Conservation (phyloP, 1,284 basidiomycete genomes). For the Paramarasmius palmivorus region DNA sequence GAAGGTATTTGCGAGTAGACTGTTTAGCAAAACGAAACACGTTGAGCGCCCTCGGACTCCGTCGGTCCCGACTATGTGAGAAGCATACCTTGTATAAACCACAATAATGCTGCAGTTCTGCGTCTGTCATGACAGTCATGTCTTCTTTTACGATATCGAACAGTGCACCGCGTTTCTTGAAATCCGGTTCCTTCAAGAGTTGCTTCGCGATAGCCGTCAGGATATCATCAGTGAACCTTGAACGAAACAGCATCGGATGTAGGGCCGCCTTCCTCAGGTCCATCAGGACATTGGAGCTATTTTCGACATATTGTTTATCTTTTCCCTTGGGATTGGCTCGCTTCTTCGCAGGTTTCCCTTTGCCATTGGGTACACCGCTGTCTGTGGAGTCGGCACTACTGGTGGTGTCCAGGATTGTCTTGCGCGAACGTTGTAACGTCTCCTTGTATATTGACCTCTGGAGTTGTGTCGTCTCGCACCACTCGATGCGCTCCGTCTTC, state of each 20-base stretch:
- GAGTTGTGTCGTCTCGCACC: slow-evolving; percentile 88
- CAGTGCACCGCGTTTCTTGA: slow-evolving; percentile 74
- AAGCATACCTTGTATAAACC: slow-evolving; percentile 73
- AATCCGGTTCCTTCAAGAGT: slow-evolving; percentile 90
- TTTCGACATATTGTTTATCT: slow-evolving; percentile 74
- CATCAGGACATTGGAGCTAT: slow-evolving; percentile 91
- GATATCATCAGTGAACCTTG: slow-evolving; percentile 77
- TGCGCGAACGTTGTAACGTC: slow-evolving; percentile 81
- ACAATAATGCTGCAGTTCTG: slow-evolving; percentile 85
- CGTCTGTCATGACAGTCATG: slow-evolving; percentile 94
- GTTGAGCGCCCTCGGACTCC: slow-evolving; percentile 13
- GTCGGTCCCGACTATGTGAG: background rate
- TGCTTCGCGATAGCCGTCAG: slow-evolving; percentile 79
- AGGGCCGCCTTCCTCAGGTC: slow-evolving; percentile 94
- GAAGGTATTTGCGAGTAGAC: slow-evolving; percentile 80
- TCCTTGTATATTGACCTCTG: slow-evolving; percentile 88
- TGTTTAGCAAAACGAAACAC: slow-evolving; percentile 29
- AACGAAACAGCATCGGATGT: slow-evolving; percentile 95
- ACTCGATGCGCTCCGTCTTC: slow-evolving; percentile 91
- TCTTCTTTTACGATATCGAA: slow-evolving; percentile 88
- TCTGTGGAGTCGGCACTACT: slow-evolving; percentile 34
- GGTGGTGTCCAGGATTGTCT: slow-evolving; percentile 69
- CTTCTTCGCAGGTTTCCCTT: slow-evolving; percentile 39
- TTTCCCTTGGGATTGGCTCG: slow-evolving; percentile 40
- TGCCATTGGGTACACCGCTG: slow-evolving; percentile 34